Base-by-base conservation (phyloP, 768 basidiomycete genomes). In the Lentinula lateritia region DNA sequence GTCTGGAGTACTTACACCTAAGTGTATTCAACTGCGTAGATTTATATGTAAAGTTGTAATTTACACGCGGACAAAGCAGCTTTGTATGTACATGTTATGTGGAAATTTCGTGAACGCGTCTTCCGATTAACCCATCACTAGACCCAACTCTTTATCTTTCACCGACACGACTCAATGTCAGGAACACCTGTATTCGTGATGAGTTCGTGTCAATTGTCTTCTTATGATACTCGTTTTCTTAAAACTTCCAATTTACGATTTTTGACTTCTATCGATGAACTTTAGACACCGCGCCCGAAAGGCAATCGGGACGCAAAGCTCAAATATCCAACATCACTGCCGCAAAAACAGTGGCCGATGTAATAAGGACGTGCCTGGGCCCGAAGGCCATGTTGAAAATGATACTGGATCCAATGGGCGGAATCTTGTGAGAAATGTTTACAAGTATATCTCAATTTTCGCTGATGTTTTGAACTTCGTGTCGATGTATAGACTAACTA, bases 331-430 rank as follows among this genome's bases (percentile, higher is more conserved):
- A 98, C 73, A 98, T 98, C 76, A 94, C 91, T 1, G 95, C 96
- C 8, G 95, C 95, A 54, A 98, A 98, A 83, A 97, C 94, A 8
- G 95, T 98, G 0, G 94, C 96, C 64, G 97, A 98, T 81, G 95
- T 99, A 5, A 98, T 98, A 68, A 76, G 96, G 63, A 98, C 96
- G 64, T 98, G 97, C 83, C 74, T 98, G 39, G 97, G 95, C 1
- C 96, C 96, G 0, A 96, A 97, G 70, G 88, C 97, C 45, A 98
- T 98, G 97, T 79, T 98, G 57, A 99, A 98, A 82, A 98, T 99
- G 97, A 97, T 98, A 67, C 76, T 98, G 48, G 96, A 98, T 77
- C 95, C 95, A 1, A 98, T 99, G 97, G 97, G 97, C 57, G 97
- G 97, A 58, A 98, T 99, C 67, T 70, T 98, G 96, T 96, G 61